A percentile compares a stretch with the other conserved stretches of the same genome.
Evolutionary conservation across 2,329 filamentous ascomycete species (phyloP).

Genomic region (Periconia sp.): DNA sequence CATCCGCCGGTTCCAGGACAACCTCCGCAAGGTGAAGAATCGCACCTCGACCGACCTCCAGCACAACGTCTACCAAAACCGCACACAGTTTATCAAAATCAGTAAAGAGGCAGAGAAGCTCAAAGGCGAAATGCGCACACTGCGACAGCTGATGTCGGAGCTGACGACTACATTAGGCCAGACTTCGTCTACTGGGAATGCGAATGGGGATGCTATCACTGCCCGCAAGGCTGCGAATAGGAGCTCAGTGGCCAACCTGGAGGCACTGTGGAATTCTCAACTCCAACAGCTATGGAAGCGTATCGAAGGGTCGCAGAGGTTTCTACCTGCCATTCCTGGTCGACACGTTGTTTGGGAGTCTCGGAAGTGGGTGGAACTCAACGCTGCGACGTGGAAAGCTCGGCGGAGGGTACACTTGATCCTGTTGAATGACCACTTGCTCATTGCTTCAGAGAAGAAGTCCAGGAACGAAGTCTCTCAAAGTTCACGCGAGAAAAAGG

Average conservation of each 20-base stretch:
- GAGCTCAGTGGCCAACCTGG: constrained; percentile 81
- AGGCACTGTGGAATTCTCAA: constrained; percentile 71
- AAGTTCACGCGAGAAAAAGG: constrained; percentile 49
- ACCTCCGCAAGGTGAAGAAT: constrained; percentile 76
- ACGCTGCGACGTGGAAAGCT: constrained; percentile 97
- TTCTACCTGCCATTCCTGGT: constrained; percentile 86
- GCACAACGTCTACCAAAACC: constrained; percentile 95
- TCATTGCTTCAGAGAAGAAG: constrained; percentile 93
- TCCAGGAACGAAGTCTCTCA: constrained; percentile 75
- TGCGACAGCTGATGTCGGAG: constrained; percentile 90
- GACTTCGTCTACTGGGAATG: constrained; percentile 50
- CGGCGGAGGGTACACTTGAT: constrained; percentile 89
- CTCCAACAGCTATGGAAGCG: constrained; percentile 89
- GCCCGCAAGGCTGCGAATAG: constrained; percentile 73
- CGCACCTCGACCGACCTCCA: constrained; percentile 84
- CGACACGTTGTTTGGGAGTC: constrained; percentile 94
- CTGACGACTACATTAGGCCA: constrained; percentile 65
- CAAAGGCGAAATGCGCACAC: constrained; percentile 91
- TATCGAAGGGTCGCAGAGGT: constrained; percentile 98
- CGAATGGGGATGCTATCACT: constrained; percentile 44
- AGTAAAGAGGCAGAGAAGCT: constrained; percentile 98
- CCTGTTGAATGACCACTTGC: constrained; percentile 89
- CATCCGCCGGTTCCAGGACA: constrained; percentile 80
- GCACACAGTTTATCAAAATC: constrained; percentile 98
- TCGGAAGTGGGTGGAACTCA: constrained; percentile 91